Base-by-base conservation (phyloP, 495 filamentous ascomycete species). In the Penicillium paxilli region DNA sequence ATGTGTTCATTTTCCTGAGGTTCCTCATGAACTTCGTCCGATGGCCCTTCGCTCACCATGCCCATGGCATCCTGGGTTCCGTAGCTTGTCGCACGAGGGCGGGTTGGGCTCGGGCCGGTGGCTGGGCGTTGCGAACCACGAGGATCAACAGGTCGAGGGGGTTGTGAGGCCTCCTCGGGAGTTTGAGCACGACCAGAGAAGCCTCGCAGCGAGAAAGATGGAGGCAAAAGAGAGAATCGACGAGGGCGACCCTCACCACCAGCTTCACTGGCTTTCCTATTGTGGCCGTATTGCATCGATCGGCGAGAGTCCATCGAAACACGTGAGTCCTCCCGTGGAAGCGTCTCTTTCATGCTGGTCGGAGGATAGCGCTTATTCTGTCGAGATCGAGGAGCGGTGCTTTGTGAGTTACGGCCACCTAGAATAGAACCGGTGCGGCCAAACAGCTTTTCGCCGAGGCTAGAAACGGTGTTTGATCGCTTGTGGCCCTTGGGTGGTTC, bases 401-500 rank as follows among this genome's bases (percentile, higher is more conserved):
- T 35, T 49, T 81, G 79, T 1, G 72, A 77, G 26, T 72, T 71
- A 44, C 74, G 76, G 38, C 72, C 80, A 16, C 87, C 85, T 65
- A 95, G 91, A 32, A 95, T 77, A 6, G 89, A 93, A 14, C 85
- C 85, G 51, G 86, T 87, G 32, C 92, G 85, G 51, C 88, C 84
- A 68, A 96, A 89, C 12, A 95, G 71, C 67, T 87, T 90, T 60
- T 87, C 87, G 23, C 84, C 76, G 51, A 92, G 83, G 52, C 90
- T 87, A 30, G 90, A 87, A 60, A 96, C 85, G 4, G 92, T 97
- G 69, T 86, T 96, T 2, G 92, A 96, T 56, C 92, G 80, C 71
- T 91, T 92, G 75, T 97, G 92, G n/a, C 87, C 85, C 70, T 87
- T 90, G 7, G 69, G 65, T 5, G 70, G 68, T 25, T 80, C 78